These are phyloP conservation scores for Termitomyces heimii DNA, from an alignment of 768 basidiomycete species.

Conservation along the genomic window DNA sequence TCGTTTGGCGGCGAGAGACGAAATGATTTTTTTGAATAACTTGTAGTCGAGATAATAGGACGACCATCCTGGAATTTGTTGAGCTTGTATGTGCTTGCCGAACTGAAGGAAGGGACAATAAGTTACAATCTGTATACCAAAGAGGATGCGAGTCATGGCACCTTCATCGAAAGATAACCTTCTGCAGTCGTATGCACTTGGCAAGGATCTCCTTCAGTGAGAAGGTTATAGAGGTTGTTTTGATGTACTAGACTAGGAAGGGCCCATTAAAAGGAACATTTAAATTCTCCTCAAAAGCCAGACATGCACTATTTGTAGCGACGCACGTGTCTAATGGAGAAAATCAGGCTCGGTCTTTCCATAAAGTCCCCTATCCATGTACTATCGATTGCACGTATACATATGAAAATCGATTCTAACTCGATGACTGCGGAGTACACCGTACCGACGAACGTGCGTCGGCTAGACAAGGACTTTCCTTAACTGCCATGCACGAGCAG, in stretches of 20 bases:
- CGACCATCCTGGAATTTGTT: constrained; percentile 97
- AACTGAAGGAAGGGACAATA: constrained; percentile 49
- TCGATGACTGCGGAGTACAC: constrained; percentile 9
- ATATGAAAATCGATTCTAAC: constrained; percentile 14
- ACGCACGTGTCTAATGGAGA: constrained; percentile 22
- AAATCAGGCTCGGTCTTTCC: not conserved
- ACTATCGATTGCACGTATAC: constrained; percentile 5
- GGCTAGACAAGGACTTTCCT: constrained; percentile 76
- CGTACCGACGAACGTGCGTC: constrained; percentile 44
- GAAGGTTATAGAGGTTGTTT: not conserved
- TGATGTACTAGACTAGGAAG: not conserved
- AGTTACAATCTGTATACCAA: constrained; percentile 5
- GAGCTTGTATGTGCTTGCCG: constrained; percentile 94
- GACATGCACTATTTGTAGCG: not conserved
- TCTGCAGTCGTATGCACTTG: constrained; percentile 10
- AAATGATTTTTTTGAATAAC: constrained; percentile 96
- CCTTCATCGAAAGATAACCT: constrained; percentile 18
- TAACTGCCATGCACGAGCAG: constrained; percentile 73
- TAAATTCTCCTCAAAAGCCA: not conserved
- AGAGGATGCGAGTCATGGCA: constrained; percentile 5
- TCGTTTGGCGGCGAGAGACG: constrained; percentile 84
- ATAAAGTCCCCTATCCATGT: not conserved
- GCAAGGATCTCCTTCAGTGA: constrained; percentile 7
- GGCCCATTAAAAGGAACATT: constrained; percentile 7
- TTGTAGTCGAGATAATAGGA: constrained; percentile 97